Percentiles rank a stretch among this genome's conserved stretches.
phyloP scores from a whole-genome alignment of 371 early-diverging fungal species.

The Globomyces sp. region DNA sequence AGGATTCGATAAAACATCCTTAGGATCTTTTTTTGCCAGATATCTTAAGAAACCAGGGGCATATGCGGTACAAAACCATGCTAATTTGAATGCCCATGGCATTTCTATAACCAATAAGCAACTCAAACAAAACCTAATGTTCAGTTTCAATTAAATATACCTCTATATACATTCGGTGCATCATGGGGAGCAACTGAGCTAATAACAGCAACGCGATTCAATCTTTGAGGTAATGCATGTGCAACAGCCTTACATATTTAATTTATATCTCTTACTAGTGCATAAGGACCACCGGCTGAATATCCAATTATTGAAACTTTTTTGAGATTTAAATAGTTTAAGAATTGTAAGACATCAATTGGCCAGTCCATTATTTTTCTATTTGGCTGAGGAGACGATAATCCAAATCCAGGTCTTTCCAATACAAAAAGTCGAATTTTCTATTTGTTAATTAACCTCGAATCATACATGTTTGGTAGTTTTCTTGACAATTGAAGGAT shows the following conservation, averaged over 20 bases:
- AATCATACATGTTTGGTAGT: not conserved
- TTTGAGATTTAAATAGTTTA: conserved; percentile 6
- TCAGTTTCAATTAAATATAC: no score
- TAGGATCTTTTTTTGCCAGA: not conserved
- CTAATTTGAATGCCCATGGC: conserved; percentile 10
- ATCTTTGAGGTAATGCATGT: conserved; percentile 1
- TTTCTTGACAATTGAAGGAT: conserved; percentile 8
- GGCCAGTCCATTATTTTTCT: conserved; percentile 13
- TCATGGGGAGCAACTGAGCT: conserved; percentile 9
- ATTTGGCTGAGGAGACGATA: conserved; percentile 10
- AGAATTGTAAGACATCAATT: conserved; percentile 10
- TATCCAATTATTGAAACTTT: conserved; percentile 19
- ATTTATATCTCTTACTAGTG: not conserved
- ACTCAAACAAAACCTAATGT: no score
- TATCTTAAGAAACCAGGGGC: not conserved
- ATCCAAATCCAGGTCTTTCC: conserved; percentile 19
- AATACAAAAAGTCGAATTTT: conserved; percentile 9
- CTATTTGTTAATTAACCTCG: conserved; percentile 3
- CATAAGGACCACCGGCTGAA: conserved; percentile 20
- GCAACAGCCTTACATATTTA: not conserved
- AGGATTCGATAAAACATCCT: conserved; percentile 2
- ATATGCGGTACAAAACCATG: conserved; percentile 16
- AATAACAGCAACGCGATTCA: conserved; percentile 1
- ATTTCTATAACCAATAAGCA: not conserved
- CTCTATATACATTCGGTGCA: conserved; percentile 10